Base-by-base conservation (phyloP, 345 rosid species). In the Chamaenerion angustifolium region DNA sequence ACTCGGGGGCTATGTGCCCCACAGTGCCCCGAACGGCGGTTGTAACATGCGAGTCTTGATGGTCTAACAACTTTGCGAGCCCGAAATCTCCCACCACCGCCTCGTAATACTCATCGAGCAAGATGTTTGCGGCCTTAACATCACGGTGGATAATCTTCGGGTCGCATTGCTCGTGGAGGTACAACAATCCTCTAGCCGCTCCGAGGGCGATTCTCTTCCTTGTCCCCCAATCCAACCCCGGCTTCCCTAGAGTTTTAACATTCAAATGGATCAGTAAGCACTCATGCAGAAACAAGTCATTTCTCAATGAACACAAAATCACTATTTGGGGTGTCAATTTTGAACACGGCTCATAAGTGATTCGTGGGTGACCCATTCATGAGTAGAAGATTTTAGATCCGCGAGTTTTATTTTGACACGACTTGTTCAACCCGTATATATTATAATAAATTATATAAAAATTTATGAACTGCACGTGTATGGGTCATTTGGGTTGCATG, bases 81-180 rank as follows among this genome's bases (percentile, higher is more conserved):
- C 98, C 98, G 49, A 92, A 90, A 60, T 92, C 98, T 10, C 98
- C 98, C 0, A 92, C 98, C 45, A 90, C 95, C 13, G 98, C 98
- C 65, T 86, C 98, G 46, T 76, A 90, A 8, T 79, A 66, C 45
- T 86, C 98, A 59, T 92, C 98, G 10, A 92, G 84, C 64, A 92
- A 68, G 55, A 92, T 80, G 54, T 92, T 92, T 43, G 98, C 98
- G 25, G 98, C 98, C 72, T 92, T 92, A n/a, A 92, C 98, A 61
- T 92, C 98, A 54, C 98, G 75, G 50, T 92, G 98, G 46, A 92
- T 92, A 42, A 92, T 92, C 70, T 92, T 92, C 5, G 98, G 98
- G 70, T 86, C 94, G 47, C 98, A 92, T 51, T 90, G 98, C 64
- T 92, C 98, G 10, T 92, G 98, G 51, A 92, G 84, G 64, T 92